Evolutionary conservation across 2,329 filamentous ascomycete genomes (phyloP), one percentile per base, ranked within the genome.

Genomic region (Aureobasidium subglaciale): DNA sequence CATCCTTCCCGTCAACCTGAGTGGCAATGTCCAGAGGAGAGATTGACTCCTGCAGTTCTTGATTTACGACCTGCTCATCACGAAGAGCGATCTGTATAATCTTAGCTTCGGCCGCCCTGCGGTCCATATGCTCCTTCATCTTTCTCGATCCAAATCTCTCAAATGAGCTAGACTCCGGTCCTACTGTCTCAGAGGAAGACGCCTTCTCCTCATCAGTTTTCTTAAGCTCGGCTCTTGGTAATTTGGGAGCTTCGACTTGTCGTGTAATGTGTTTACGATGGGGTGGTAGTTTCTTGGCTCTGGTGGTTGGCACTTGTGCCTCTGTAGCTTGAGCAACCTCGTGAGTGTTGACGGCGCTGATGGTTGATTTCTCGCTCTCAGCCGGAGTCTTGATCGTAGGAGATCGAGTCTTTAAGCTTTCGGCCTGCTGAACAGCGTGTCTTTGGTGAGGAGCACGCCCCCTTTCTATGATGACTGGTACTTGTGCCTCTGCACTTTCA

Each of bases 231-330:
- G 9, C 42, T 46, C 13, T 18, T 8, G 42, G 5, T 22, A 34
- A 5, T 20, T 53, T 60, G 2, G 63, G 56, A 22, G 59, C 45
- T n/a, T 65, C 60, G 24, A 11, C 7, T n/a, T 18, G 40, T 18
- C 15, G n/a, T n/a, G n/a, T n/a, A 43, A 15, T 62, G 42, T 5
- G 25, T 56, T 49, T 46, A 16, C 22, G 24, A 20, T 42, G 45
- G 10, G 35, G 46, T 15, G 30, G 29, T 2, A 35, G 11, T 49
- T 18, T 50, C 20, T 7, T 8, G 7, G n/a, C n/a, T 16, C 37
- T 40, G n/a, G 10, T 25, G 15, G 22, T 6, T 38, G 32, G 18
- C 32, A 38, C 45, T 29, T 45, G 25, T 45, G 16, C 27, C 27
- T n/a, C n/a, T 30, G 25, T 10, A 13, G 3, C 34, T 16, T 37